Evolutionary conservation across 2,329 filamentous ascomycete species (phyloP), one percentile per base, ranked within the genome.

Genomic region (Colletotrichum melonis): DNA sequence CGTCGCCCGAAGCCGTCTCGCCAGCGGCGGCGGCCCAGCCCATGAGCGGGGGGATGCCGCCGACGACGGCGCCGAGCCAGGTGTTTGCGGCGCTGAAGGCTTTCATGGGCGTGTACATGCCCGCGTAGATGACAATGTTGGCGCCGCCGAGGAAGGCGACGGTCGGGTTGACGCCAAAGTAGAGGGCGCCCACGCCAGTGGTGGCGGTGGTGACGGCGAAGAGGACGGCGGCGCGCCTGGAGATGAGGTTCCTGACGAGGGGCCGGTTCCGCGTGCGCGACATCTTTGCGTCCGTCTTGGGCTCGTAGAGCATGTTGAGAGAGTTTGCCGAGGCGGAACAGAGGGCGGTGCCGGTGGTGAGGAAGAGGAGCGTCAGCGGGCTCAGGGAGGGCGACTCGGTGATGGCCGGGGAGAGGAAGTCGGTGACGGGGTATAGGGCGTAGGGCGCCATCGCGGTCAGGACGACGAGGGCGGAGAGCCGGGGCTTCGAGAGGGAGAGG

Each of bases 281-380:
- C 97, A 99, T 99, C 78, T 93, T 91, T 58, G 95, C 94, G 82
- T 99, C 97, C 80, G 95, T 95, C 73, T 92, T 88, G 11, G 92
- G 94, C 83, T 99, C 97, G 83, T 98, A 95, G 72, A 98, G 91
- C 97, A 99, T 99, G 83, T 99, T 99, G 76, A 98, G 88, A 1
- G 97, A 91, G 81, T 99, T 99, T 56, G 97, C 97, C 72, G 93
- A 94, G 56, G 95, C 95, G n/a, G 91, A 94, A 81, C 94, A 97
- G 24, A 98, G 88, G 5, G 95, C 92, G 0, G 97, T 98, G 73
- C 97, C 96, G 4, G 91, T 91, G 0, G 96, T 98, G 64, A 99
- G 91, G 86, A 98, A 98, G 64, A 97, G 88, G 22, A 98, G 92
- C 9, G 97, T 99, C 67, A 98, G 87, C 2, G 97, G 95, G 74